Evolutionary conservation across 116 monocot genomes (phyloP).

Genomic region (Cymodocea nodosa): DNA sequence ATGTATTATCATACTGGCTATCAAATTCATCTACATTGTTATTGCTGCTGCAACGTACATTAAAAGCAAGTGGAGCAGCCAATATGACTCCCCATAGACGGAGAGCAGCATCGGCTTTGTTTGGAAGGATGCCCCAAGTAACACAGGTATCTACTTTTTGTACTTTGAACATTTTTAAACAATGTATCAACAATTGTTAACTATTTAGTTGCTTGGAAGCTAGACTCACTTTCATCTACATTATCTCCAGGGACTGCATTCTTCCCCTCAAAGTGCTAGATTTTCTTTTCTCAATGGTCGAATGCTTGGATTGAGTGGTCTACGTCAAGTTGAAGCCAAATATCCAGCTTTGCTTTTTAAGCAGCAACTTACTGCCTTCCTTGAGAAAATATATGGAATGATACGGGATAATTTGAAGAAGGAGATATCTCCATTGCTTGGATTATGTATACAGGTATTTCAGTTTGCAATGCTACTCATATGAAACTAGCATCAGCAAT

Average conservation of each 20-base stretch:
- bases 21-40: slow-evolving; percentile 63
- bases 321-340: slow-evolving; percentile 68
- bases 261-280: slow-evolving; percentile 31
- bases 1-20: slow-evolving; percentile 54
- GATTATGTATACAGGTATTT: slow-evolving; percentile 61
- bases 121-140: slow-evolving; percentile 65
- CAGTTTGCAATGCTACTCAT: not conserved
- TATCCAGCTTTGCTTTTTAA: slow-evolving; percentile 81
- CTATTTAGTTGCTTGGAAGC: not conserved
- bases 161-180: not conserved
- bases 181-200: not conserved
- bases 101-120: slow-evolving; percentile 31
- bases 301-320: slow-evolving; percentile 27
- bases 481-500: not conserved
- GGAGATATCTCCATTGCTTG: slow-evolving; percentile 51
- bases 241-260: slow-evolving; percentile 31
- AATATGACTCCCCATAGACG: slow-evolving; percentile 38
- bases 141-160: not conserved
- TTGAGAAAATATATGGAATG: slow-evolving; percentile 83
- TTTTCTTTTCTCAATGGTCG: slow-evolving; percentile 32
- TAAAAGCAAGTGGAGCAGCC: slow-evolving; percentile 51
- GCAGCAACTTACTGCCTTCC: slow-evolving; percentile 66
- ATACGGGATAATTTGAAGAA: slow-evolving; percentile 67
- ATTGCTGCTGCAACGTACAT: slow-evolving; percentile 40
- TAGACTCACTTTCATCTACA: not conserved